phyloP scores from a whole-genome alignment of 169 alveolate genomes.

The Cyclospora cayetanensis region DNA sequence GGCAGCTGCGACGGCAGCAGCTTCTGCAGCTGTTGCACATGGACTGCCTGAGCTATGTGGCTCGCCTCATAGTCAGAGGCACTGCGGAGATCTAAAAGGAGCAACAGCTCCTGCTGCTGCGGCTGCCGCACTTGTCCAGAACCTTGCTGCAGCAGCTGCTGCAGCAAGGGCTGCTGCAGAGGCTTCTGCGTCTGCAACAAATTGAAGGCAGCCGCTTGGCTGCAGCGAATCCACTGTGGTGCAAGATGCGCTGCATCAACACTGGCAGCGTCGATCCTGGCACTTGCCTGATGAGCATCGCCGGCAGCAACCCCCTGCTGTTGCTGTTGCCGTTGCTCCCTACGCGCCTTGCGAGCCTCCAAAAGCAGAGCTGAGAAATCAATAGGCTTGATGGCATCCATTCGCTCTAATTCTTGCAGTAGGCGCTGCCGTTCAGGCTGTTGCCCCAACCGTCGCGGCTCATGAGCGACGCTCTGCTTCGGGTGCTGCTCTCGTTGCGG shows the following conservation, averaged over 20 bases:
- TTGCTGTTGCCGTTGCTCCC: slow-evolving; percentile 8
- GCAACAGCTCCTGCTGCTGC: slow-evolving; percentile 15
- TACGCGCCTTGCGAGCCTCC: slow-evolving; percentile 55
- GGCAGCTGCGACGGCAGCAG: neutral
- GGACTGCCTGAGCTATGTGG: slow-evolving; percentile 38
- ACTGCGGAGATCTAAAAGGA: slow-evolving; percentile 26
- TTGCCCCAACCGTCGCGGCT: neutral
- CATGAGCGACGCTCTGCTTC: neutral
- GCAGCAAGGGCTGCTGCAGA: slow-evolving; percentile 3
- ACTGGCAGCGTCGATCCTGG: neutral
- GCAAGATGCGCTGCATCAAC: neutral
- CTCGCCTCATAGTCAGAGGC: neutral
- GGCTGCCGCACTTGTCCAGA: neutral
- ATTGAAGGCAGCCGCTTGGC: neutral
- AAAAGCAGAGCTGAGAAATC: slow-evolving; percentile 53
- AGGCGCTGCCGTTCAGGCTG: neutral
- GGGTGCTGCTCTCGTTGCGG: neutral
- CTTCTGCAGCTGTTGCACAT: neutral
- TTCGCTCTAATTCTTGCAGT: neutral
- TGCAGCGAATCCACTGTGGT: neutral
- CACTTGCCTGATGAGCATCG: neutral
- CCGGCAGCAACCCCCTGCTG: neutral
- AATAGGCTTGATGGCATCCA: neutral
- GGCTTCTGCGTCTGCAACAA: slow-evolving; percentile 51
- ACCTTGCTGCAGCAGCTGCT: slow-evolving; percentile 30